Base-by-base conservation (phyloP, 257 asterid species). In the Jasminum sambac region DNA sequence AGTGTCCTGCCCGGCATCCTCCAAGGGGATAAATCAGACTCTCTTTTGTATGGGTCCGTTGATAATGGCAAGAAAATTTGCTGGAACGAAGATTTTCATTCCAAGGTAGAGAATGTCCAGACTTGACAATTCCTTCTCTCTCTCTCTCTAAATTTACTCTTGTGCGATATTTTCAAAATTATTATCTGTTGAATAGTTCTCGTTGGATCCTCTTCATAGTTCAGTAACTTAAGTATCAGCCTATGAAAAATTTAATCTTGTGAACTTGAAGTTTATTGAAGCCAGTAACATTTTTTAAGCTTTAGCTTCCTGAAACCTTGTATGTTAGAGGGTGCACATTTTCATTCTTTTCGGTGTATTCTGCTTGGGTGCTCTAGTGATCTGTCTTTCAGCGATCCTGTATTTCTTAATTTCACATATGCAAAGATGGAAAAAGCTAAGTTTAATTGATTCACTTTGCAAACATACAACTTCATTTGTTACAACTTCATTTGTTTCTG, bases 1-100 rank as follows among this genome's bases (percentile, higher is more conserved):
- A 92, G 98, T 79, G 97, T 92, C 78, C 82, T 92, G 76, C 98
- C 98, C 24, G 98, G 98, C 73, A 92, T 92, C 84, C 96, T 90
- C 79, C 97, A 92, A 81, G 97, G 98, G 70, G 97, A 92, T 76
- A 90, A 92, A 79, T 88, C 98, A 12, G 97, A 92, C 74, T 88
- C 98, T 66, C 97, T 92, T 77, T 72, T 90, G 66, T 92, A 92
- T 70, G 98, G 98, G 66, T 92, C 98, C 73, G 97, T 92, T 79
- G 98, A 92, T 81, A 92, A 88, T 64, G 98, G 98, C 80, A 88
- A 90, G 91, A 92, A 88, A 86, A 86, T 92, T 74, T 84, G 91
- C 86, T 88, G 98, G 98, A 87, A 79, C 63, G 95, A 90, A 64
- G 95, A 87, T 74, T 92, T 92, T 67, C 97, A 92, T 83, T 74